A percentile compares a stretch with the other conserved stretches of the same genome.
These are phyloP conservation scores for Lippia alba DNA, from an alignment of 305 asterid species.

Conservation along the genomic window DNA sequence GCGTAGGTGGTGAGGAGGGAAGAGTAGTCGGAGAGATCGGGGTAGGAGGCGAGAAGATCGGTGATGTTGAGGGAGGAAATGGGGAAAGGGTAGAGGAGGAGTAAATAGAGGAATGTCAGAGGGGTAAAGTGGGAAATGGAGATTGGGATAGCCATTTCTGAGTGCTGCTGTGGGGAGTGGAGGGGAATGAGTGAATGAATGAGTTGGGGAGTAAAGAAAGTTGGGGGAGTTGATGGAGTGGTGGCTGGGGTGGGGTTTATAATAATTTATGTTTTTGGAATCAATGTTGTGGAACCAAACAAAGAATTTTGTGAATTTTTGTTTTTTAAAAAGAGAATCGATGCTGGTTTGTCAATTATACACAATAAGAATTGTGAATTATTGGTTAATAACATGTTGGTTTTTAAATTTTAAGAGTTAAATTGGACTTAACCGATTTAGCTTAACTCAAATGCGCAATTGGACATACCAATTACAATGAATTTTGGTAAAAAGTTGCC, in stretches of 20 bases:
- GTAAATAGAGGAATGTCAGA: slow-evolving; percentile 49
- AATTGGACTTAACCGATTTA: too few species aligned
- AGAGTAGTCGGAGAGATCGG: slow-evolving; percentile 68
- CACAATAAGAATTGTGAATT: too few species aligned
- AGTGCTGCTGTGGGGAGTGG: slow-evolving; percentile 12
- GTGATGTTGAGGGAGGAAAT: slow-evolving; percentile 58
- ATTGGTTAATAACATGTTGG: too few species aligned
- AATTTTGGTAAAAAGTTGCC: not conserved
- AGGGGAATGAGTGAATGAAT: slow-evolving; percentile 24
- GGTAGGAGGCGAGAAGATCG: slow-evolving; percentile 58
- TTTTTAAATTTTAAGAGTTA: too few species aligned
- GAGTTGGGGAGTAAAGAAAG: slow-evolving; percentile 28
- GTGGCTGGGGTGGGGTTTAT: slow-evolving; percentile 8
- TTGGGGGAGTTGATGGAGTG: slow-evolving; percentile 11
- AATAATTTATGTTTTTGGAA: not conserved
- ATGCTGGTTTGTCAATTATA: too few species aligned
- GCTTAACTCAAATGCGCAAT: too few species aligned
- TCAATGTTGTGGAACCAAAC: slow-evolving; percentile 2
- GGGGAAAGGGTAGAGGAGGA: slow-evolving; percentile 40
- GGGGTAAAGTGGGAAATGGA: slow-evolving; percentile 64
- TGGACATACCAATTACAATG: too few species aligned
- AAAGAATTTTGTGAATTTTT: not conserved
- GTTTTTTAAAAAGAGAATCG: not conserved
- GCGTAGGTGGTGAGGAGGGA: slow-evolving; percentile 64
- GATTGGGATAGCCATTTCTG: slow-evolving; percentile 53